These are phyloP conservation scores for Mariannaea sp. DNA, from an alignment of 2,329 filamentous ascomycete species.

Conservation along the genomic window DNA sequence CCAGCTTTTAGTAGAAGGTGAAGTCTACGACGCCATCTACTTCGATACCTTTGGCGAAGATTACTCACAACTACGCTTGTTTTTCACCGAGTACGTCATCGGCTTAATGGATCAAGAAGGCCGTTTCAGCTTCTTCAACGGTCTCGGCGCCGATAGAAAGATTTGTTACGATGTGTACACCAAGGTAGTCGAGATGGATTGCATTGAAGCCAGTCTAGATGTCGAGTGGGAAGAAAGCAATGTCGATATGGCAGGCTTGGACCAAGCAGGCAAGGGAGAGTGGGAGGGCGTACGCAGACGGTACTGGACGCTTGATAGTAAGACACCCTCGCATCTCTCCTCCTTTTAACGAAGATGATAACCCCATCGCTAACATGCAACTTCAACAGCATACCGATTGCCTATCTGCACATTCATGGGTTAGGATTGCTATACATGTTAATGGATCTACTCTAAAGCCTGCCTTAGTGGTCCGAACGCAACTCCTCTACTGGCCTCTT, in stretches of 20 bases:
- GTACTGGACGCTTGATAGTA: slow-evolving; percentile 85
- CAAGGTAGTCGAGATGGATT: slow-evolving; percentile 88
- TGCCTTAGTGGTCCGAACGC: slow-evolving; percentile 14
- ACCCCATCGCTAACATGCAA: slow-evolving; percentile 35
- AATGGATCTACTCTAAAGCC: slow-evolving; percentile 11
- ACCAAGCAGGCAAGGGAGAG: slow-evolving; percentile 69
- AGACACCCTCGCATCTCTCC: slow-evolving; percentile 38
- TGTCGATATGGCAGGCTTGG: slow-evolving; percentile 70
- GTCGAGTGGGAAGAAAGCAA: slow-evolving; percentile 81
- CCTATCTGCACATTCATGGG: slow-evolving; percentile 77
- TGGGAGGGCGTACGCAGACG: slow-evolving; percentile 88
- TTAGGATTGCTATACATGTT: slow-evolving; percentile 42
- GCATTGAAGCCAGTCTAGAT: slow-evolving; percentile 87
- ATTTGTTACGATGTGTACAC: slow-evolving; percentile 97
- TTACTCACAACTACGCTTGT: slow-evolving; percentile 80
- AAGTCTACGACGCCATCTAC: slow-evolving; percentile 86
- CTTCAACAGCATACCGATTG: slow-evolving; percentile 65
- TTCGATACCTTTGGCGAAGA: slow-evolving; percentile 98
- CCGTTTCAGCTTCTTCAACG: slow-evolving; percentile 86
- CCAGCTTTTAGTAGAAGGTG: slow-evolving; percentile 67
- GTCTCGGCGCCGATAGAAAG: slow-evolving; percentile 87
- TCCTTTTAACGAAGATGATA: background rate
- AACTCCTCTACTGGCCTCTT: slow-evolving; percentile 2
- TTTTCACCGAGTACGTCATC: slow-evolving; percentile 88
- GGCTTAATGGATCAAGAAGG: slow-evolving; percentile 73